Percentiles rank a stretch among this genome's conserved stretches.
Evolutionary conservation across 768 basidiomycete species (phyloP).

Genomic region (Rhodotorula babjevae): DNA sequence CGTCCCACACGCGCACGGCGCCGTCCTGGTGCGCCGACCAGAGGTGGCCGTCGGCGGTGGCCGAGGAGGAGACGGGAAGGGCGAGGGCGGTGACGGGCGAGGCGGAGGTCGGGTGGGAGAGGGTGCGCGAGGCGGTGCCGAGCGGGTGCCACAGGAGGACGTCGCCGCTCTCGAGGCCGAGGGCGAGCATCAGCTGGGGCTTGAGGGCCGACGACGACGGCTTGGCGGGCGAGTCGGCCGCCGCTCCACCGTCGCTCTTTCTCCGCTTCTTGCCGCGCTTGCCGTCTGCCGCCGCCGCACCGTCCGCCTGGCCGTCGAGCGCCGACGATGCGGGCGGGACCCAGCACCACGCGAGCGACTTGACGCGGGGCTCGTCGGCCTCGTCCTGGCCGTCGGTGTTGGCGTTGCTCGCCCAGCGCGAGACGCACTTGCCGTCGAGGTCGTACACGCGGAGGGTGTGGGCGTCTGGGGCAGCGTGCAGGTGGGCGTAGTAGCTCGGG

Average conservation of each 20-base stretch:
- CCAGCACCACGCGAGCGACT: constrained; percentile 26
- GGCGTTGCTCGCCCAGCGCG: constrained; percentile 36
- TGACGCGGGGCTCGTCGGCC: constrained; percentile 25
- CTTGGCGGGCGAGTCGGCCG: constrained; percentile 25
- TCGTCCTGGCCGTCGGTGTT: background rate
- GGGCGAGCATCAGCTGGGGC: constrained; percentile 13
- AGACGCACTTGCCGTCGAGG: constrained; percentile 26
- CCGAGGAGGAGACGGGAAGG: constrained; percentile 6
- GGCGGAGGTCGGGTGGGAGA: constrained; percentile 25
- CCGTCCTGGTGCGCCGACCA: constrained; percentile 39
- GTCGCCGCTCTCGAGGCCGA: constrained; percentile 33
- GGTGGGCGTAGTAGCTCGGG: constrained; percentile 32
- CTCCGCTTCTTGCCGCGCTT: constrained; percentile 40
- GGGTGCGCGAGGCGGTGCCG: constrained; percentile 10
- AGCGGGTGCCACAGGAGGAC: constrained; percentile 34
- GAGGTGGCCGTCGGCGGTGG: constrained; percentile 19
- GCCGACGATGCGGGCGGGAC: background rate
- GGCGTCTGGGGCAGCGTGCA: constrained; percentile 32
- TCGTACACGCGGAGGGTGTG: constrained; percentile 34
- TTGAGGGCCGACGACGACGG: background rate
- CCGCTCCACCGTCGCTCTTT: constrained; percentile 30
- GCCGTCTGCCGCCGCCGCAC: background rate
- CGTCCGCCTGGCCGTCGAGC: background rate
- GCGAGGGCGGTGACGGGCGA: constrained; percentile 36
- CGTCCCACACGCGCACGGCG: constrained; percentile 31